Evolutionary conservation across 2,329 filamentous ascomycete genomes (phyloP).

Genomic region (Scortechinia acanthostroma): DNA sequence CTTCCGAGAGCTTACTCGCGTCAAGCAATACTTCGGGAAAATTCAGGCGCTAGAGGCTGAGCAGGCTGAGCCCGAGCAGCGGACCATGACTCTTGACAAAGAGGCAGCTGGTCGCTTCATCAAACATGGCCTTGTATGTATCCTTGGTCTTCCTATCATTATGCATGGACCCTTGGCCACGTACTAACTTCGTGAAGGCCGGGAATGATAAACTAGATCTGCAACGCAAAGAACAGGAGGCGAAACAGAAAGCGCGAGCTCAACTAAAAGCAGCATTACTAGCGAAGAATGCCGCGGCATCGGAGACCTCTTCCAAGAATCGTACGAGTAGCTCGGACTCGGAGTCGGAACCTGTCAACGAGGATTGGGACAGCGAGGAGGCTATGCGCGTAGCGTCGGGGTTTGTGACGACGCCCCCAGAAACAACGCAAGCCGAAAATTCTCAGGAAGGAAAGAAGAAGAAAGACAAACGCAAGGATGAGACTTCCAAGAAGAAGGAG

Average conservation of each 20-base stretch:
- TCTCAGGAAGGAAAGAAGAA: slow-evolving; percentile 36
- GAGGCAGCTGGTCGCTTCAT: slow-evolving; percentile 31
- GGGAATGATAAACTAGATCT: slow-evolving; percentile 35
- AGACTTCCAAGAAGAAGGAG: slow-evolving; percentile 14
- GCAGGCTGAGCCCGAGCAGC: background rate
- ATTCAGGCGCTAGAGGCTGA: background rate
- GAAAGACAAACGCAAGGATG: slow-evolving; percentile 20
- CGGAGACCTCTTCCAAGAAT: background rate
- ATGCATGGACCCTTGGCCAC: background rate
- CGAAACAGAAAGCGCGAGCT: slow-evolving; percentile 34
- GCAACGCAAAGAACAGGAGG: slow-evolving; percentile 32
- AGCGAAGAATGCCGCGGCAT: background rate
- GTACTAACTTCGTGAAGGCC: slow-evolving; percentile 5
- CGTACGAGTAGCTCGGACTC: background rate
- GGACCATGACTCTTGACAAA: slow-evolving; percentile 10
- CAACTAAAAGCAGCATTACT: slow-evolving; percentile 17
- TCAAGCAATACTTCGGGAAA: slow-evolving; percentile 1
- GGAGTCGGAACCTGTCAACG: background rate
- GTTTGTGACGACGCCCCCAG: too few relatives aligned
- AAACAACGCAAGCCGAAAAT: slow-evolving; percentile 31
- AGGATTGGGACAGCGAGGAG: background rate
- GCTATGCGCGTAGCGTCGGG: background rate
- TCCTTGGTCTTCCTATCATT: background rate
- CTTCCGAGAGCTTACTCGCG: background rate
- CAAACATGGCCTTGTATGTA: slow-evolving; percentile 44